phyloP scores from a whole-genome alignment of 2,329 filamentous ascomycete genomes.

The Amauroascus verrucosus region DNA sequence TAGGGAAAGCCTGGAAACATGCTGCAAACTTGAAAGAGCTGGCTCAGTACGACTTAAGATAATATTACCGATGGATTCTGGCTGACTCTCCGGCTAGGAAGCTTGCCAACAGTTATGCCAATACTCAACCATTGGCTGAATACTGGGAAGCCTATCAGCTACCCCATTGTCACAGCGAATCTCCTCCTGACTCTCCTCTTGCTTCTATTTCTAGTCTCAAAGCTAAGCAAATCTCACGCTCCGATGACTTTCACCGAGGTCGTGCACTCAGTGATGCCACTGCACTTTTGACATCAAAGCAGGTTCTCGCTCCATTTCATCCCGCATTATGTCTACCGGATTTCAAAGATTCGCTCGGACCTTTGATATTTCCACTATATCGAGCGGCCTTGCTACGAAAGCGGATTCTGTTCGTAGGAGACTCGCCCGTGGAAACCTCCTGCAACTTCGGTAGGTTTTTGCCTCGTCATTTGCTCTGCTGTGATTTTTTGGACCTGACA shows the following conservation, averaged over 20 bases:
- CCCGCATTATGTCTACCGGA: slow-evolving; percentile 73
- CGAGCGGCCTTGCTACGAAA: slow-evolving; percentile 77
- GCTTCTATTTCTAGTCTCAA: slow-evolving; percentile 43
- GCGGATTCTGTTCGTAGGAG: slow-evolving; percentile 74
- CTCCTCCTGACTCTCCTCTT: slow-evolving; percentile 40
- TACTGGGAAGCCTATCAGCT: slow-evolving; percentile 59
- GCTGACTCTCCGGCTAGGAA: slow-evolving; percentile 23
- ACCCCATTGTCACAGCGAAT: slow-evolving; percentile 30
- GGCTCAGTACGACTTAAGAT: slow-evolving; percentile 47
- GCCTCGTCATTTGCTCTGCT: neutral
- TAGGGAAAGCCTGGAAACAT: slow-evolving; percentile 84
- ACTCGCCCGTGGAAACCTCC: slow-evolving; percentile 71
- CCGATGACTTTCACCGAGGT: slow-evolving; percentile 35
- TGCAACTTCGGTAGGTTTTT: slow-evolving; percentile 71
- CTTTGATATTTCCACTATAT: slow-evolving; percentile 82
- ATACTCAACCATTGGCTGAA: slow-evolving; percentile 56
- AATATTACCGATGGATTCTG: neutral
- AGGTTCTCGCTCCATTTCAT: slow-evolving; percentile 66
- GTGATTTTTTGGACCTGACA: slow-evolving; percentile 19
- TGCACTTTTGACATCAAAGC: slow-evolving; percentile 31
- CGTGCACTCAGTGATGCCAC: slow-evolving; percentile 37
- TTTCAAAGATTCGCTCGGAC: slow-evolving; percentile 75
- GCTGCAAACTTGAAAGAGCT: slow-evolving; percentile 64
- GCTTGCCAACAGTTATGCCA: slow-evolving; percentile 55
- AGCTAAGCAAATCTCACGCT: slow-evolving; percentile 41